Percentiles rank a stretch among this genome's conserved stretches.
phyloP scores from a whole-genome alignment of 768 basidiomycete genomes.

The Polyporus arcularius region DNA sequence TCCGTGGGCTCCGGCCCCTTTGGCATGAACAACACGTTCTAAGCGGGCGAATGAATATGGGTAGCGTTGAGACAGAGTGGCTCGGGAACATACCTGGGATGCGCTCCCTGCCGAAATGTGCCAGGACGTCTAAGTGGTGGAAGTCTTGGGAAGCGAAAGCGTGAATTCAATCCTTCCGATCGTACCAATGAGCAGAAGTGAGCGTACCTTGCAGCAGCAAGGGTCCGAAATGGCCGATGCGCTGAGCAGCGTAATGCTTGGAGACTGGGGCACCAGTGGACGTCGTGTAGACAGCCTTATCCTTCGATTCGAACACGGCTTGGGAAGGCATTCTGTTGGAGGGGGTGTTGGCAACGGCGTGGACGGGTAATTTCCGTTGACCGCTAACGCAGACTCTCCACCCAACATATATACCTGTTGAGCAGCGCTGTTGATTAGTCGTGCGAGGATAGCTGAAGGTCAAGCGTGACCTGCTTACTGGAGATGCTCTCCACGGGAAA shows the following conservation, averaged over 20 bases:
- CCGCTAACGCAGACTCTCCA: too few species aligned
- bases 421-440: too few species aligned
- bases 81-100: conserved; percentile 55
- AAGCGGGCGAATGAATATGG: too few species aligned
- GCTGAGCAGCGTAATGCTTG: conserved; percentile 79
- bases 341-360: too few species aligned
- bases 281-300: conserved; percentile 76
- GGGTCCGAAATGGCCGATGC: conserved; percentile 73
- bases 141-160: conserved; percentile 53
- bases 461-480: too few species aligned
- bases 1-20: conserved; percentile 91
- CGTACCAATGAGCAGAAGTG: background rate
- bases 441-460: too few species aligned
- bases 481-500: too few species aligned
- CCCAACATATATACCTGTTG: too few species aligned
- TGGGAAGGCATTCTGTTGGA: conserved; percentile 57
- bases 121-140: conserved; percentile 85
- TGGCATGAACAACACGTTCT: conserved; percentile 93
- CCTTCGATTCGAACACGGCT: conserved; percentile 53
- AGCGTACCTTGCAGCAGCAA: conserved; percentile 80
- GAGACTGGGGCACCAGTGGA: conserved; percentile 78
- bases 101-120: conserved; percentile 93
- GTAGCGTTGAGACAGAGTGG: background rate
- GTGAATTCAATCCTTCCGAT: conserved; percentile 15
- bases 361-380: too few species aligned